phyloP scores from a whole-genome alignment of 306 rosid genomes.

The Malus sylvestris region DNA sequence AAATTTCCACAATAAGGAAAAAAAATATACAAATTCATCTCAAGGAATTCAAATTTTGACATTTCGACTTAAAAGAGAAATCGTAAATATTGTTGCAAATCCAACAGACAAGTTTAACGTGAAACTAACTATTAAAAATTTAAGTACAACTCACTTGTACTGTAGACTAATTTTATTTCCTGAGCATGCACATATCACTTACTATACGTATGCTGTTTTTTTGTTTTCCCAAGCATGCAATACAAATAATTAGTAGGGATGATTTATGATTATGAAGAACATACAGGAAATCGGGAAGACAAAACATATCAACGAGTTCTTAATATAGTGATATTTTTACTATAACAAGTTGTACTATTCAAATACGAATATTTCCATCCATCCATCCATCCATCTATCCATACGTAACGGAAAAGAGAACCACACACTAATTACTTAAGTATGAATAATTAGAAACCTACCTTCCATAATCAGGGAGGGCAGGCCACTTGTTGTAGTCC shows the following conservation, averaged over 20 bases:
- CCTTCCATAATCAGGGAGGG: conserved; percentile 30
- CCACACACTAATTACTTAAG: neutral
- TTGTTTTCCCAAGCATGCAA: neutral
- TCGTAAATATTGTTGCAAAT: neutral
- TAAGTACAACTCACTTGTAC: neutral
- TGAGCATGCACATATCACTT: neutral
- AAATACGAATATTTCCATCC: too few relatives aligned
- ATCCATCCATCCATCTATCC: too few relatives aligned
- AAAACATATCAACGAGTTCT: neutral
- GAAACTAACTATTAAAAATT: neutral
- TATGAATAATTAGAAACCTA: neutral
- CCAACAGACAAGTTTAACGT: neutral
- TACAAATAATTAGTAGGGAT: neutral
- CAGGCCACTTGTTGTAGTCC: conserved; percentile 65
- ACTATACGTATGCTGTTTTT: neutral
- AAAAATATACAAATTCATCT: neutral
- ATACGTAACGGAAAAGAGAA: neutral
- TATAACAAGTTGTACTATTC: too few relatives aligned
- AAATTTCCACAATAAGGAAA: neutral
- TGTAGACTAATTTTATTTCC: neutral
- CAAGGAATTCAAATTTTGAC: neutral
- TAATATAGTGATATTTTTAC: neutral
- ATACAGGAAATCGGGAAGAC: neutral
- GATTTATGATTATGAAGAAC: neutral
- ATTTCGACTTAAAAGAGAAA: neutral